Evolutionary conservation across 2,329 filamentous ascomycete species (phyloP).

Genomic region (Magnaporthiopsis rhizophila): DNA sequence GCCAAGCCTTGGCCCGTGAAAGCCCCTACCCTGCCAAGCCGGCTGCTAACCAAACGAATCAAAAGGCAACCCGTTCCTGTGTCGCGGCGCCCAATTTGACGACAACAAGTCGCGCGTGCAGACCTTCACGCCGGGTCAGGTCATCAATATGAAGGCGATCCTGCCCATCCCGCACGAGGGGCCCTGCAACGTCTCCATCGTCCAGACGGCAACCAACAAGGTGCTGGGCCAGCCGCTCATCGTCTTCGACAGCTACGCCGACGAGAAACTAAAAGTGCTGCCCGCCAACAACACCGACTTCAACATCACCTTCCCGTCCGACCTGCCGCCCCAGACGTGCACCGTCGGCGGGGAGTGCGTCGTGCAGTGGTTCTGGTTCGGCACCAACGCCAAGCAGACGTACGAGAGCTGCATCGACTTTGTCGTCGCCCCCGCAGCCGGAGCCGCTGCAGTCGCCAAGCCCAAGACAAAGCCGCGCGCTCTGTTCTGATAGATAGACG

Average conservation of each 20-base stretch:
- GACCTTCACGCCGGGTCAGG: slow-evolving; percentile 32
- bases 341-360: slow-evolving; percentile 24
- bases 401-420: slow-evolving; percentile 33
- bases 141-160: slow-evolving; percentile 30
- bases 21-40: neutral
- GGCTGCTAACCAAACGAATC: slow-evolving; percentile 3
- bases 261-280: slow-evolving; percentile 27
- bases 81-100: slow-evolving; percentile 37
- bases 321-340: slow-evolving; percentile 21
- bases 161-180: slow-evolving; percentile 38
- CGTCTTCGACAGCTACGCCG: slow-evolving; percentile 47
- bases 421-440: slow-evolving; percentile 11
- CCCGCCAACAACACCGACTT: slow-evolving; percentile 36
- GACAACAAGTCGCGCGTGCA: slow-evolving; percentile 36
- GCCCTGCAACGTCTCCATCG: slow-evolving; percentile 47
- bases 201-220: slow-evolving; percentile 43
- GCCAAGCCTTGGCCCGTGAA: neutral
- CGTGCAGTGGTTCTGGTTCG: slow-evolving; percentile 39
- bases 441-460: neutral
- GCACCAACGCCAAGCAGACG: slow-evolving; percentile 26
- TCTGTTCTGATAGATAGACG: neutral
- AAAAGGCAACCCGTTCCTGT: slow-evolving; percentile 34
- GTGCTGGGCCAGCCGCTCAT: slow-evolving; percentile 46
- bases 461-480: neutral
- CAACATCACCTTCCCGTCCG: slow-evolving; percentile 28